phyloP scores from a whole-genome alignment of 306 rosid genomes.

The Pterocarpus santalinus region DNA sequence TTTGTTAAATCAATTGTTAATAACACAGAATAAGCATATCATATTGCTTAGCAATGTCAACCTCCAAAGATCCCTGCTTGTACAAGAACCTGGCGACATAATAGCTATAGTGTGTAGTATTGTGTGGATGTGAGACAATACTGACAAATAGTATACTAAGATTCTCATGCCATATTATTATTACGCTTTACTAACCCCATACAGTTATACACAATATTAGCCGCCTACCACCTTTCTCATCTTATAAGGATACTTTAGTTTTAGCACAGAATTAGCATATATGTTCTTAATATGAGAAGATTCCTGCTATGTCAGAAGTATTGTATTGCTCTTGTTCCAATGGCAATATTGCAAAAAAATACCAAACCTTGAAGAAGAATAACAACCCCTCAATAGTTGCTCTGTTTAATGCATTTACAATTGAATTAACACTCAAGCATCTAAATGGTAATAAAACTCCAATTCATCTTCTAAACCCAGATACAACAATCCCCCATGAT shows the following conservation, averaged over 20 bases:
- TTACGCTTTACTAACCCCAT: conserved; percentile 29
- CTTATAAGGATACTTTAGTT: conserved; percentile 26
- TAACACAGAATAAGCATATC: conserved; percentile 44
- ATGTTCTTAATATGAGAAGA: background rate
- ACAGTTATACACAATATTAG: conserved; percentile 7
- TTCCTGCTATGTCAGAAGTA: background rate
- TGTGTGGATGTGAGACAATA: conserved; percentile 32
- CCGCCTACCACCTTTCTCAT: conserved; percentile 42
- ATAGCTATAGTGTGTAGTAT: conserved; percentile 34
- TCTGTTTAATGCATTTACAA: conserved; percentile 56
- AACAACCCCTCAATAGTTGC: too few species aligned
- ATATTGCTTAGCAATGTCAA: conserved; percentile 37
- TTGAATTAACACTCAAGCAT: conserved; percentile 48
- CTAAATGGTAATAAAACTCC: background rate
- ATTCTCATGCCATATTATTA: conserved; percentile 49
- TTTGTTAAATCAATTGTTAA: conserved; percentile 34
- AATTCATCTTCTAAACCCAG: conserved; percentile 38
- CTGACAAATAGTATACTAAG: conserved; percentile 25
- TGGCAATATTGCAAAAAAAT: background rate
- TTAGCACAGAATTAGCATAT: background rate
- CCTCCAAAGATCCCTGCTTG: conserved; percentile 27
- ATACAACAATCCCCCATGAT: conserved; percentile 12
- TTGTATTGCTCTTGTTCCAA: conserved; percentile 15
- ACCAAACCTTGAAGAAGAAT: too few species aligned
- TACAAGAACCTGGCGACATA: conserved; percentile 28